Conservation (phyloP, 108 stramenopile genomes). For the Cyclostephanos invisitatus region DNA sequence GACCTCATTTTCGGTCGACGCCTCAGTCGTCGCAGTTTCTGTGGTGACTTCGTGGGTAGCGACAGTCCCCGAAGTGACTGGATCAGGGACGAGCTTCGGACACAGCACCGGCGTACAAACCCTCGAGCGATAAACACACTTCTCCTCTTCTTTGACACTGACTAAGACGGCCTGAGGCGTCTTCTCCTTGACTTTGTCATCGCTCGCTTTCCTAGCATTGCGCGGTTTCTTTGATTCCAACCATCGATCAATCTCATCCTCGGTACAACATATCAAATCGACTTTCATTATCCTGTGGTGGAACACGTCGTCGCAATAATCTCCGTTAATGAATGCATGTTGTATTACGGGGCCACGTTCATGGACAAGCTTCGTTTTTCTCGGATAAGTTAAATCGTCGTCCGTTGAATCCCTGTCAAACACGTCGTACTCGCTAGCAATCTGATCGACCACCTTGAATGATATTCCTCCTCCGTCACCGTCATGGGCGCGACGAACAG, state of each 20-base stretch:
- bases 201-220: background rate
- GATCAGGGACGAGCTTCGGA: constrained; percentile 8
- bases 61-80: background rate
- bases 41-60: background rate
- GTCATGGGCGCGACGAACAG: background rate
- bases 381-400: background rate
- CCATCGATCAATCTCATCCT: constrained; percentile 40
- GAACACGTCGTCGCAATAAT: constrained; percentile 62
- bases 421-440: background rate
- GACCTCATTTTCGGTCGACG: background rate
- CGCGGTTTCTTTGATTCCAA: constrained; percentile 18
- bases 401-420: background rate
- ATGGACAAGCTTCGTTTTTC: background rate
- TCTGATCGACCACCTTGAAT: background rate
- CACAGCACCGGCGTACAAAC: constrained; percentile 81
- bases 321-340: constrained; percentile 53
- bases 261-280: constrained; percentile 65
- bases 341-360: constrained; percentile 21
- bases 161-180: constrained; percentile 31
- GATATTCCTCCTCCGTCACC: no score
- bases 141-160: constrained; percentile 31
- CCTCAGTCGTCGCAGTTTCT: background rate
- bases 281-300: constrained; percentile 53
- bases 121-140: constrained; percentile 62
- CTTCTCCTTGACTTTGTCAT: constrained; percentile 1